Base-by-base conservation (phyloP, 495 filamentous ascomycete species). In the Aspergillus sclerotioniger region DNA sequence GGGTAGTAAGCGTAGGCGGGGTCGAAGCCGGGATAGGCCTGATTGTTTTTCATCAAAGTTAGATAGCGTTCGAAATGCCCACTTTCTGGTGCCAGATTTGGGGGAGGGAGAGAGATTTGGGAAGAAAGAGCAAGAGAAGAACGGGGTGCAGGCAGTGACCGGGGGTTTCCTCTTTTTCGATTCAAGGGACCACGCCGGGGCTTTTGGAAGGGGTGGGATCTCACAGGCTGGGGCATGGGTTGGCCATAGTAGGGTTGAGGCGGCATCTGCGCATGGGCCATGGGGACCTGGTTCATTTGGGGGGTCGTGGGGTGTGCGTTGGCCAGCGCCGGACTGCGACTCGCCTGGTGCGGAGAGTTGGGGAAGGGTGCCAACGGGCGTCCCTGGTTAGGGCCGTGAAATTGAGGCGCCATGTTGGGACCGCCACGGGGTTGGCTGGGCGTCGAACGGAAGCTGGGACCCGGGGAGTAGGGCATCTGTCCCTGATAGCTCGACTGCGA, bases 51-150 rank as follows among this genome's bases (percentile, higher is more conserved):
- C 66, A 84, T 73, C 49, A 71, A 52, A 59, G 85, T 92, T 78
- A 95, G 88, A 86, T 80, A 80, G 48, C 84, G 80, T 66, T 93
- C 88, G 80, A 90, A 90, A 48, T 83, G 73, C 57, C 85, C 84
- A 66, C 76, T 86, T 62, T 84, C 82, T 56, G 87, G 87, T 35
- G 89, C 86, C 56, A 92, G 62, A 74, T 90, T 81, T 51, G 72
- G 71, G 33, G 51, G 59, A 33, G 41, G 45, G 55, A 53, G 20
- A 54, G 53, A 58, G 16, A 29, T 57, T 57, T 52, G 62, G 61
- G 52, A 66, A 16, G 21, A 6, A 31, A 31, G 67, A 16, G 21
- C n/a, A 31, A 31, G n/a, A 28, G 47, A 13, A 9, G 28, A 50
- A n/a, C 28, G 28, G 20, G 46, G 46, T 29, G 25, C 46, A 58